phyloP scores from a whole-genome alignment of 352 stramenopile species.

The Phytophthora syringae region DNA sequence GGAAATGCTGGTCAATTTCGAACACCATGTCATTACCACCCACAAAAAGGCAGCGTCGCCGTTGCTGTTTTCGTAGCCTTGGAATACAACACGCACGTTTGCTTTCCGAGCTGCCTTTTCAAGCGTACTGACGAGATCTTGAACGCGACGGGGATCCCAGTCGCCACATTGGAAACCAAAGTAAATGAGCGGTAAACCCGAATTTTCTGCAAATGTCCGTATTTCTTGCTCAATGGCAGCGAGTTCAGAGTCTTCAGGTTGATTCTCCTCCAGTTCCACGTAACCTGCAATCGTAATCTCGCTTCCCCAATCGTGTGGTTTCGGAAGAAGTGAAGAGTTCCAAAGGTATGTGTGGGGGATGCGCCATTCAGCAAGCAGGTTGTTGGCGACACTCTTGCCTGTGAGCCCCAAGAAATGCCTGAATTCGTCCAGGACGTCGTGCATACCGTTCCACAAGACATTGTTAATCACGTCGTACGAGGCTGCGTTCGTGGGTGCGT shows the following conservation, averaged over 20 bases:
- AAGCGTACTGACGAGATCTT: constrained; percentile 52
- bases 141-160: constrained; percentile 45
- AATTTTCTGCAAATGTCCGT: constrained; percentile 11
- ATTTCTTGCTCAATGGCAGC: constrained; percentile 37
- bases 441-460: constrained; percentile 56
- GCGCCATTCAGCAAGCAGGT: constrained; percentile 52
- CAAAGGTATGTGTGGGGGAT: constrained; percentile 83
- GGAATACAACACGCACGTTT: constrained; percentile 65
- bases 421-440: constrained; percentile 63
- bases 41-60: constrained; percentile 35
- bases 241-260: constrained; percentile 19
- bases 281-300: constrained; percentile 68
- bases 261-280: constrained; percentile 43
- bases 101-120: constrained; percentile 46
- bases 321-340: constrained; percentile 61
- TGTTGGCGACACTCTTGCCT: constrained; percentile 41
- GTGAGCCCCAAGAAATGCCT: constrained; percentile 59
- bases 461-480: constrained; percentile 64
- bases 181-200: constrained; percentile 49
- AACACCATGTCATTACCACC: constrained; percentile 46
- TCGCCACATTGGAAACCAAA: constrained; percentile 59
- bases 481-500: constrained; percentile 49
- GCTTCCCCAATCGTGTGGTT: constrained; percentile 64
- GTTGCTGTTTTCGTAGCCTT: constrained; percentile 48
- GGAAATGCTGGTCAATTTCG: constrained; percentile 53